Base-by-base conservation (phyloP, 495 filamentous ascomycete genomes). In the Aspergillus sclerotiicarbonarius region DNA sequence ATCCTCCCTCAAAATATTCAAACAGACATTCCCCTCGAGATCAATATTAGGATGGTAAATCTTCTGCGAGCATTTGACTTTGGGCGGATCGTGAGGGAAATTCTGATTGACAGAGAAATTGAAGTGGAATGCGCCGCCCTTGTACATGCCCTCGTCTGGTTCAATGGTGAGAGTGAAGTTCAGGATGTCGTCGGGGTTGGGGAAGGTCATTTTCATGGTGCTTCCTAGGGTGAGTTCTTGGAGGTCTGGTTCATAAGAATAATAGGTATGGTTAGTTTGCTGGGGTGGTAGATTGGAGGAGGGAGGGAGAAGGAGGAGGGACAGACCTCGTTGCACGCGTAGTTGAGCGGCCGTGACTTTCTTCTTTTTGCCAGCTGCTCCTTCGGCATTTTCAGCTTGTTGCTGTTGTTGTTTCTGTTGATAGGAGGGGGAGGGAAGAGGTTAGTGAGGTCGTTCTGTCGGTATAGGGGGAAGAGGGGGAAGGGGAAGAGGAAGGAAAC, bases 41-140 rank as follows among this genome's bases (percentile, higher is more conserved):
- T 98, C 94, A 71, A 98, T 98, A 72, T 98, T 98, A 10, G 94
- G 94, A 67, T 98, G 94, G 76, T 98, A 98, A 63, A 98, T 97
- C 80, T 96, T 98, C 72, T 98, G 90, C 54, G 87, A 90, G 74
- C 94, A 98, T 70, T 92, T 96, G 64, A 98, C 95, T 75, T 98
- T 98, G 0, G 94, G 94, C 57, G 94, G 92, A 70, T 98, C 94
- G 72, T 98, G 95, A 8, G 94, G 94, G 78, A 96, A 98, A 76
- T 89, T 91, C 65, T 92, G 90, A 68, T 90, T 89, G 76, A 98
- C 96, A 63, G 83, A 82, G 75, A 98, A 98, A 41, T 78, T 88
- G 77, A 98, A 98, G 63, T 86, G 82, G 76, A 98, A 98, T 12
- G 78, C 71, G 53, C 94, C 95, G 65, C 87, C 87, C 69, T 90